These are phyloP conservation scores for Pythium monospermum DNA, from an alignment of 352 stramenopile genomes.

Conservation along the genomic window DNA sequence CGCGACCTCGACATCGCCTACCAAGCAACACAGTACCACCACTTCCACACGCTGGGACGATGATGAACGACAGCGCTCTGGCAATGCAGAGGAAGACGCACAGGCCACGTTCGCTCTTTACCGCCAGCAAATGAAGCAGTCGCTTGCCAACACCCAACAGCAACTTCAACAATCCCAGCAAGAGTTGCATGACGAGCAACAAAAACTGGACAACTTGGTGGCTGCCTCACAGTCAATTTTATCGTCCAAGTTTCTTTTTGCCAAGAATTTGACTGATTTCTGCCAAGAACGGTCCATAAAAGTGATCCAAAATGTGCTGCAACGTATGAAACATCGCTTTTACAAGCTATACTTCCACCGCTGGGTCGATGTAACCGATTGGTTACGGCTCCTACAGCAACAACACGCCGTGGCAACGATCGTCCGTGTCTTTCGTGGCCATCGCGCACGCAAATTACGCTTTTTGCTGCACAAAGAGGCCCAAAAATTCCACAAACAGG, in stretches of 20 bases:
- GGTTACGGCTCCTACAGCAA: slow-evolving; percentile 27
- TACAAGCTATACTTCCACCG: slow-evolving; percentile 37
- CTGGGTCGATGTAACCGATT: slow-evolving; percentile 24
- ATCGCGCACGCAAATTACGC: slow-evolving; percentile 25
- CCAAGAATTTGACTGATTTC: slow-evolving; percentile 39
- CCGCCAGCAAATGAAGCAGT: slow-evolving; percentile 22
- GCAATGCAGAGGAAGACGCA: neutral
- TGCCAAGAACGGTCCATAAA: slow-evolving; percentile 38
- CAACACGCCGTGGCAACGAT: slow-evolving; percentile 28
- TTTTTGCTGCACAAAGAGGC: slow-evolving; percentile 26
- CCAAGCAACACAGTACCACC: neutral
- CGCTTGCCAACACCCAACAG: slow-evolving; percentile 14
- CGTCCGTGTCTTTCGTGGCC: slow-evolving; percentile 36
- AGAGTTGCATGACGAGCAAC: slow-evolving; percentile 11
- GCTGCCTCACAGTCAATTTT: slow-evolving; percentile 30
- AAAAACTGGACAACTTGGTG: slow-evolving; percentile 28
- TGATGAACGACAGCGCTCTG: slow-evolving; percentile 1
- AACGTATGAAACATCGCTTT: slow-evolving; percentile 48
- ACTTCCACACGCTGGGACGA: neutral
- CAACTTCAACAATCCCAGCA: slow-evolving; percentile 25
- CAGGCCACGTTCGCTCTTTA: neutral
- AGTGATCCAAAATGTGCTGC: slow-evolving; percentile 35
- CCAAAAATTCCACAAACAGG: slow-evolving; percentile 21
- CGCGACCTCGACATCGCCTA: neutral
- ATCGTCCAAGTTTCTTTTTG: slow-evolving; percentile 53